Conservation (phyloP, 768 basidiomycete genomes). For the Phylloporus sp. region DNA sequence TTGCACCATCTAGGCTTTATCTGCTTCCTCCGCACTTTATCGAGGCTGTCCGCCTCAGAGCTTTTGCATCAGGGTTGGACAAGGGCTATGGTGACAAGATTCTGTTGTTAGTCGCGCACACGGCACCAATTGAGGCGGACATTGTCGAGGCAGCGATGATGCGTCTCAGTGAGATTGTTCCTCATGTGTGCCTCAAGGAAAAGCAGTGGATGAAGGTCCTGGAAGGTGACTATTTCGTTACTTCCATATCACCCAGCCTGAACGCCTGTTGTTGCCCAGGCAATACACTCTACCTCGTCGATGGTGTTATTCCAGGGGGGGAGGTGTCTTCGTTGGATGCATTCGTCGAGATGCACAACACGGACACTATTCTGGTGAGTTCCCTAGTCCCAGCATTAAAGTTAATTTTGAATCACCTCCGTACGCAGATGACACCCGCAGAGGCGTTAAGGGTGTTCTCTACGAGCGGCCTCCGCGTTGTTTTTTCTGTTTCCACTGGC, state of each 20-base stretch:
- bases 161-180: constrained; percentile 10
- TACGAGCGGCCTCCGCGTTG: constrained; percentile 41
- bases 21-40: constrained; percentile 22
- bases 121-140: constrained; percentile 4
- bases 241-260: not conserved
- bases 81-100: constrained; percentile 29
- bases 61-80: constrained; percentile 20
- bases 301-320: constrained; percentile 6
- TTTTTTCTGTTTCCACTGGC: constrained; percentile 37
- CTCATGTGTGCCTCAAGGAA: constrained; percentile 1
- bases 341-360: constrained; percentile 11
- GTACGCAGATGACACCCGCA: constrained; percentile 36
- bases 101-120: constrained; percentile 21
- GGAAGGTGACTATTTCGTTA: constrained; percentile 10
- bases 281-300: constrained; percentile 18
- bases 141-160: constrained; percentile 6
- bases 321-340: constrained; percentile 12
- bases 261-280: not conserved
- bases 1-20: constrained; percentile 14
- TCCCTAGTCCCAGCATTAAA: too few relatives aligned
- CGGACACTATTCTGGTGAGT: constrained; percentile 14
- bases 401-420: not conserved
- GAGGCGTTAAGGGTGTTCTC: constrained; percentile 46
- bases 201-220: constrained; percentile 20
- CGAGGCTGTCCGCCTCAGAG: constrained; percentile 6